A percentile compares a stretch with the other conserved stretches of the same genome.
These are phyloP conservation scores for Backusella morwellensis DNA, from an alignment of 192 early-diverging fungal genomes.

Conservation along the genomic window DNA sequence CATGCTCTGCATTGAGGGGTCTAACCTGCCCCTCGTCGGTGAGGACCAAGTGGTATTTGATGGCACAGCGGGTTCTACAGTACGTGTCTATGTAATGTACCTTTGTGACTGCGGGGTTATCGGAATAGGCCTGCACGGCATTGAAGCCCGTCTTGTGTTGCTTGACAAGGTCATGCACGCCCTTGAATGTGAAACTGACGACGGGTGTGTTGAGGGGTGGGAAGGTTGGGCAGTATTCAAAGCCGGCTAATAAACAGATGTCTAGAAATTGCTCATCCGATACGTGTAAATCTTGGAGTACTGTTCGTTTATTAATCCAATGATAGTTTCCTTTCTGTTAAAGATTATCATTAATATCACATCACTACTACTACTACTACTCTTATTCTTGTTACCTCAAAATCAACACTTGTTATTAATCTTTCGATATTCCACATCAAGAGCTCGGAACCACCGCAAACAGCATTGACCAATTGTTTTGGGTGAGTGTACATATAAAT, in stretches of 20 bases:
- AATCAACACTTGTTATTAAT: constrained; percentile 65
- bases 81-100: constrained; percentile 69
- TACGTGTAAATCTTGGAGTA: constrained; percentile 58
- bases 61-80: constrained; percentile 67
- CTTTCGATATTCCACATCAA: constrained; percentile 77
- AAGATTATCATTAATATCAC: not conserved
- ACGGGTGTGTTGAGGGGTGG: constrained; percentile 56
- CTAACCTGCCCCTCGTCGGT: constrained; percentile 67
- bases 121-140: constrained; percentile 62
- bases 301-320: constrained; percentile 60
- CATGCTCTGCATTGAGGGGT: constrained; percentile 58
- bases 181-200: constrained; percentile 66
- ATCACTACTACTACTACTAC: too few relatives aligned
- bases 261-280: constrained; percentile 73
- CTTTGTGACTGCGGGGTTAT: constrained; percentile 53
- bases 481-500: constrained; percentile 71
- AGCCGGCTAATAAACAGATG: constrained; percentile 78
- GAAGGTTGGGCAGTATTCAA: constrained; percentile 71
- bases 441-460: constrained; percentile 69
- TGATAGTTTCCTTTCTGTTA: constrained; percentile 58
- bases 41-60: constrained; percentile 71
- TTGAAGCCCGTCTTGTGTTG: constrained; percentile 74
- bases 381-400: constrained; percentile 28
- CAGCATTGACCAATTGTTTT: constrained; percentile 64
- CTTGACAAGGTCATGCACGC: constrained; percentile 56